Evolutionary conservation across 495 filamentous ascomycete species (phyloP).

Genomic region (Hypoxylon trugodes): DNA sequence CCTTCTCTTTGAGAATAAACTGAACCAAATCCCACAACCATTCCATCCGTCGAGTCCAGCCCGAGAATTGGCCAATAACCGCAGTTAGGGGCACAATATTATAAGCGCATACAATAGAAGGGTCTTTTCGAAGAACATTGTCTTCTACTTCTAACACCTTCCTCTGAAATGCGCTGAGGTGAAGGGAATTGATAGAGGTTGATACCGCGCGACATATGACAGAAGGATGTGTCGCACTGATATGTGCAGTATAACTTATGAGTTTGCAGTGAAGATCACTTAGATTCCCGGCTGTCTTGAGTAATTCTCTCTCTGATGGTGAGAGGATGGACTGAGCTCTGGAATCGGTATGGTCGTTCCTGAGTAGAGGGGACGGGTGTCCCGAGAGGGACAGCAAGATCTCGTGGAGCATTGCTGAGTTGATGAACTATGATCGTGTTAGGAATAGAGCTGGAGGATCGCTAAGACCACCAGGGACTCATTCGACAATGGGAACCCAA

Average conservation of each 20-base stretch:
- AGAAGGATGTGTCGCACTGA: slow-evolving; percentile 75
- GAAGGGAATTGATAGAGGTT: slow-evolving; percentile 72
- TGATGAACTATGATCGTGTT: slow-evolving; percentile 20
- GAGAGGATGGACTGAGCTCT: slow-evolving; percentile 61
- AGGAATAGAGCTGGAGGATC: not conserved
- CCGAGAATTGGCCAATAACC: slow-evolving; percentile 81
- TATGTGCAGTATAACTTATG: slow-evolving; percentile 65
- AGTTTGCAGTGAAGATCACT: slow-evolving; percentile 78
- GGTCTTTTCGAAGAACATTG: slow-evolving; percentile 74
- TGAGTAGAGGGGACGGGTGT: slow-evolving; percentile 87
- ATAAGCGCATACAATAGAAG: slow-evolving; percentile 82
- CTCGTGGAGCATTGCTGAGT: slow-evolving; percentile 87
- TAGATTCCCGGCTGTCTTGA: slow-evolving; percentile 76
- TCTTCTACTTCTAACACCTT: slow-evolving; percentile 87
- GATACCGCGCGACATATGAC: slow-evolving; percentile 90
- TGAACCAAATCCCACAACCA: slow-evolving; percentile 81
- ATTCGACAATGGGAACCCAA: slow-evolving; percentile 12
- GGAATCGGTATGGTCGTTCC: slow-evolving; percentile 50
- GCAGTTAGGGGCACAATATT: slow-evolving; percentile 90
- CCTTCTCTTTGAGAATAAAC: slow-evolving; percentile 62
- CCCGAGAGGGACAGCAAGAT: slow-evolving; percentile 94
- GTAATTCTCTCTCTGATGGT: slow-evolving; percentile 81
- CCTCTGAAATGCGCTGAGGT: slow-evolving; percentile 80
- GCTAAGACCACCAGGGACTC: slow-evolving; percentile 1
- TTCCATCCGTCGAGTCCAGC: slow-evolving; percentile 82